Conservation (phyloP, 2,329 filamentous ascomycete genomes). For the Phyllosticta citribraziliensis region DNA sequence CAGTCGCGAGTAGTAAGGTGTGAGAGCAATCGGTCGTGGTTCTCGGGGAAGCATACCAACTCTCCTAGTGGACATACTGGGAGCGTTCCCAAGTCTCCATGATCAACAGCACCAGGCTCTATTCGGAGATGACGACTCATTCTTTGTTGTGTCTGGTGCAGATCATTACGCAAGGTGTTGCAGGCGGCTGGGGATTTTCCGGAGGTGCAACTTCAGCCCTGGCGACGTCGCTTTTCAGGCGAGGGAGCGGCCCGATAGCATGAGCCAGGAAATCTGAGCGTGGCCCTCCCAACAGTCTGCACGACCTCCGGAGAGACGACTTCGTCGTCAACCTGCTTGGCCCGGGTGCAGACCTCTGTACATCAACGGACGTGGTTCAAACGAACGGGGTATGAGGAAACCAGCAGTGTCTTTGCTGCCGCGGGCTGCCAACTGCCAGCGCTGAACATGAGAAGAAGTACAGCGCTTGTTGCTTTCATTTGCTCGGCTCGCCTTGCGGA, state of each 20-base stretch:
- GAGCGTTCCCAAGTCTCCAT: background rate
- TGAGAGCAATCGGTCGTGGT: background rate
- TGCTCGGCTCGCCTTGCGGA: background rate
- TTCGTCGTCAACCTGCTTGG: too few species aligned
- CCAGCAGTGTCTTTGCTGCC: background rate
- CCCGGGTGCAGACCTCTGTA: too few species aligned
- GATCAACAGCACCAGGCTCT: slow-evolving; percentile 8
- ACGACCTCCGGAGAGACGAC: too few species aligned
- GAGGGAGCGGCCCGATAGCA: slow-evolving; percentile 7
- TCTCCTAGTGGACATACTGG: slow-evolving; percentile 1
- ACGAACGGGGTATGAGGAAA: too few species aligned
- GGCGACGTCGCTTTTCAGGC: slow-evolving; percentile 7
- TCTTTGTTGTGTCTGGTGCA: slow-evolving; percentile 2
- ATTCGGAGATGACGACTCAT: slow-evolving; percentile 10
- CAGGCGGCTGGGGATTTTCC: slow-evolving; percentile 11
- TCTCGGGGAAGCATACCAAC: slow-evolving; percentile 4
- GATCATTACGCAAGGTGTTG: slow-evolving; percentile 11
- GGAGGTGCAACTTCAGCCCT: slow-evolving; percentile 5
- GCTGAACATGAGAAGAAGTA: background rate
- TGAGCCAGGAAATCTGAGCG: background rate
- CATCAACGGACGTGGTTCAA: too few species aligned
- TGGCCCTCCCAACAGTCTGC: background rate
- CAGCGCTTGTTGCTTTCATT: background rate
- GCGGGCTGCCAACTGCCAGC: too few species aligned
- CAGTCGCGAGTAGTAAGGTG: slow-evolving; percentile 1